Base-by-base conservation (phyloP, 1,284 basidiomycete species). In the Cutaneotrichosporon daszewskae region DNA sequence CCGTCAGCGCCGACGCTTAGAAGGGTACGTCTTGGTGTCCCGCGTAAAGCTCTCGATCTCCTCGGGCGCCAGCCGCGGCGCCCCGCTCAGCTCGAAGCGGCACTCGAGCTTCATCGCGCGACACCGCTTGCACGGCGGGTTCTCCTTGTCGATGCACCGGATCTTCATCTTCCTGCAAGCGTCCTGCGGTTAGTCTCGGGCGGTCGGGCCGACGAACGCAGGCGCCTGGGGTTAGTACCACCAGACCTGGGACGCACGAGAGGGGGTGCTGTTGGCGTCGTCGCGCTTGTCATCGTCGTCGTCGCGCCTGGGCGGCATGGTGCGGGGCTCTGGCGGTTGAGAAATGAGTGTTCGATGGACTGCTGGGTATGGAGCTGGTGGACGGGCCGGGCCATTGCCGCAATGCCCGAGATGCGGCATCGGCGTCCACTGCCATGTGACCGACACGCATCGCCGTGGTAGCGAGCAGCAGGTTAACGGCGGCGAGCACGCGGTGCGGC, bases 111-210 rank as follows among this genome's bases (percentile, higher is more conserved):
- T 45, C 51, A 57, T 51, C 17, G 37, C 32, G 19, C 43, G 16
- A 32, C 55, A 57, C 4, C 55, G 44, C 40, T 52, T 49, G 37
- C 55, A 57, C 0, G 55, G 55, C n/a, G 55, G 55, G 37, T 51
- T 46, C 20, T 57, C 55, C 43, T 57, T 57, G 24, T 48, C 55
- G 25, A 53, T 45, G 33, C 55, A 57, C 18, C 39, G 28, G 32
- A 57, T 53, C 47, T 57, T 57, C 55, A 54, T 54, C 13, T 45
- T 46, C 18, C 55, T 38, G 25, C 55, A 57, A n/a, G 44, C 52
- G 28, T 54, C 51, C 55, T 57, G 27, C 4, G 6, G 36, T 42
- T 24, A 45, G 43, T 32, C 14, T 10, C 25, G 13, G 3, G 8
- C 19, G 10, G 14, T 9, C 4, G 9, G 5, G 16, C n/a, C n/a